Conservation (phyloP, 2,329 filamentous ascomycete genomes). For the Colletotrichum sp. region DNA sequence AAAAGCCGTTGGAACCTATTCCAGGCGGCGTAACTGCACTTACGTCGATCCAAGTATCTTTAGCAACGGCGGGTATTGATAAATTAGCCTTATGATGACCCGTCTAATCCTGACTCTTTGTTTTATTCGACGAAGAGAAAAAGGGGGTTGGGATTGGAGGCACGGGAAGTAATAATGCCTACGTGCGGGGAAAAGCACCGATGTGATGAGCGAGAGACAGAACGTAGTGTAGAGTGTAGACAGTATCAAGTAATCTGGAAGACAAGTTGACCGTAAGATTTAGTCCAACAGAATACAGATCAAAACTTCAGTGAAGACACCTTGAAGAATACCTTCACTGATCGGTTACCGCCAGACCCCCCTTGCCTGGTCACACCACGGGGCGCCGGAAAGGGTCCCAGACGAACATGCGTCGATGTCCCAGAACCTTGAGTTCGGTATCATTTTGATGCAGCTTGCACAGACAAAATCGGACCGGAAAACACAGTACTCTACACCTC, state of each 20-base stretch:
- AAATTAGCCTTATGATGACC: not conserved
- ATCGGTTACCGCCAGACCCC: not conserved
- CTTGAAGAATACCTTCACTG: not conserved
- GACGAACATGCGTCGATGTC: not conserved
- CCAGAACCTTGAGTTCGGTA: slow-evolving; percentile 5
- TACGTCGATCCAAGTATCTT: not conserved
- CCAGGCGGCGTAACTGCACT: not conserved
- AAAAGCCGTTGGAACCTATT: not conserved
- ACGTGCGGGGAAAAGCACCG: too few species aligned
- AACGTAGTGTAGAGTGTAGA: not conserved
- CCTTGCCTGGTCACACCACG: not conserved
- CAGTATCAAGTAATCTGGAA: not conserved
- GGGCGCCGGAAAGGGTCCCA: not conserved
- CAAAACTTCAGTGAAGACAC: not conserved
- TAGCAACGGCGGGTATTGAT: not conserved
- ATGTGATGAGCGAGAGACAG: too few species aligned
- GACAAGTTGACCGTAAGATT: not conserved
- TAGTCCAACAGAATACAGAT: not conserved
- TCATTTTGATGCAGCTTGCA: not conserved
- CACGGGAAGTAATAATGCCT: too few species aligned
- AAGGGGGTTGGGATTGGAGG: too few species aligned
- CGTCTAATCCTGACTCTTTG: not conserved
- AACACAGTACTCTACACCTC: not conserved
- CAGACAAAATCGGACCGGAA: not conserved
- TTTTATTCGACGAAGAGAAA: too few species aligned